Evolutionary conservation across 2,329 filamentous ascomycete species (phyloP).

Genomic region (Dactylellina parvicollis): DNA sequence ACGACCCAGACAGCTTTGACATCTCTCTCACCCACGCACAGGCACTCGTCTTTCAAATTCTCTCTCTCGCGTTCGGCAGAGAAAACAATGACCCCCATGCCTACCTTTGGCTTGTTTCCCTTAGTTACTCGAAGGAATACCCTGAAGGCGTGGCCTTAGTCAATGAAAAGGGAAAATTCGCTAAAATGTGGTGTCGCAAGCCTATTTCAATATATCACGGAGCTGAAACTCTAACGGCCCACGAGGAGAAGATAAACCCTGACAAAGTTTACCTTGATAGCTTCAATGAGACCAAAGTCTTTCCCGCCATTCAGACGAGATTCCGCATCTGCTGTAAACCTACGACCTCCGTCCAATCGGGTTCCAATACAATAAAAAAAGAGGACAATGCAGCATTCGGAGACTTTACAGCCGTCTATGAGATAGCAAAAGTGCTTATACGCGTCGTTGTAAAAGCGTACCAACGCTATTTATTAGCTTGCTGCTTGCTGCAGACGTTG

Average conservation of each 20-base stretch:
- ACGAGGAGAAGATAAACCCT: conserved; percentile 58
- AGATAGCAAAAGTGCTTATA: too few species aligned
- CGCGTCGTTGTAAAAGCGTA: too few species aligned
- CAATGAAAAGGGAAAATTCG: conserved; percentile 60
- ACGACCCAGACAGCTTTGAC: conserved; percentile 39
- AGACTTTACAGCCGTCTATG: too few species aligned
- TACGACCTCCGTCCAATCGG: too few species aligned
- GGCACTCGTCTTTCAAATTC: conserved; percentile 63
- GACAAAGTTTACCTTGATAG: conserved; percentile 57
- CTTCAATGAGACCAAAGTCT: conserved; percentile 63
- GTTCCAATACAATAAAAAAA: too few species aligned
- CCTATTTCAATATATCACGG: conserved; percentile 69
- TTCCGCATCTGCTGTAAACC: too few species aligned
- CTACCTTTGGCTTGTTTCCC: conserved; percentile 71
- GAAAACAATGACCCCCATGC: conserved; percentile 71
- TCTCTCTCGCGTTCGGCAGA: conserved; percentile 65
- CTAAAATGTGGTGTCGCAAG: too few species aligned
- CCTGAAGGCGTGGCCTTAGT: conserved; percentile 64
- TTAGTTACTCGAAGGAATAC: conserved; percentile 64
- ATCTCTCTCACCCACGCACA: conserved; percentile 61
- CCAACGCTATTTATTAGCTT: too few species aligned
- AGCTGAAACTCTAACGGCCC: conserved; percentile 63
- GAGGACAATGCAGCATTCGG: too few species aligned
- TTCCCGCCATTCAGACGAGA: conserved; percentile 65
- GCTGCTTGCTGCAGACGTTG: too few species aligned